Conservation (phyloP, 345 rosid genomes). For the Hypericum perforatum region DNA sequence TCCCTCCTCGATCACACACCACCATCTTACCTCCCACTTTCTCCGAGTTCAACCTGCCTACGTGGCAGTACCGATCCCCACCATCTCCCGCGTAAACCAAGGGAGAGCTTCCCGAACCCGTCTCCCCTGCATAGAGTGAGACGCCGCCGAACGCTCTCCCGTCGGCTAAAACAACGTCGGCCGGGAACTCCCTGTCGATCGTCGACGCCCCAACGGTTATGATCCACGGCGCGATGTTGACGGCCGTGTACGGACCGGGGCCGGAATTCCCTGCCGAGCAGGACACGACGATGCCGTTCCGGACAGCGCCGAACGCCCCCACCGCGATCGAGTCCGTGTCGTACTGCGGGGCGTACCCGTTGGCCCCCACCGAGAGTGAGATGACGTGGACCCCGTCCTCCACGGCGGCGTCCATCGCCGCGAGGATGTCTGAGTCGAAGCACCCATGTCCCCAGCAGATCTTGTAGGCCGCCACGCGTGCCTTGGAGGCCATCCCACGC, state of each 20-base stretch:
- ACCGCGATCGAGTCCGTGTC: slow-evolving; percentile 69
- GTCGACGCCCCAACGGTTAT: slow-evolving; percentile 85
- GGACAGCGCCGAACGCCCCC: slow-evolving; percentile 65
- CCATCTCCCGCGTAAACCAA: slow-evolving; percentile 56
- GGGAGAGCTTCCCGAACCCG: slow-evolving; percentile 22
- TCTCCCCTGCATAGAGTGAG: slow-evolving; percentile 57
- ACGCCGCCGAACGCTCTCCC: slow-evolving; percentile 46
- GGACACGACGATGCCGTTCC: slow-evolving; percentile 59
- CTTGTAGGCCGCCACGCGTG: slow-evolving; percentile 78
- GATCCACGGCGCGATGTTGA: slow-evolving; percentile 90
- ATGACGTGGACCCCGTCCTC: slow-evolving; percentile 76
- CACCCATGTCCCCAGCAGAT: slow-evolving; percentile 80
- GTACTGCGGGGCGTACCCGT: slow-evolving; percentile 61
- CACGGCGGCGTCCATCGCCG: slow-evolving; percentile 82
- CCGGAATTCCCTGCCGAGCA: slow-evolving; percentile 94
- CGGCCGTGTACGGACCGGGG: slow-evolving; percentile 59
- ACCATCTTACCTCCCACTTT: slow-evolving; percentile 24
- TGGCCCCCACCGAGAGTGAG: slow-evolving; percentile 73
- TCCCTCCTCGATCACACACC: slow-evolving; percentile 21
- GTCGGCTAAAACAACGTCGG: slow-evolving; percentile 65
- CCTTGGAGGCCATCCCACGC: slow-evolving; percentile 77
- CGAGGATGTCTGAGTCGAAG: slow-evolving; percentile 85
- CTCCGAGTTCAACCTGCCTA: slow-evolving; percentile 8
- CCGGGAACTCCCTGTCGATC: slow-evolving; percentile 70
- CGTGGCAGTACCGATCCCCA: slow-evolving; percentile 37